Evolutionary conservation across 805 yeast species (phyloP), one percentile per base, ranked within the genome.

Genomic region (Starmerella scarabaei): DNA sequence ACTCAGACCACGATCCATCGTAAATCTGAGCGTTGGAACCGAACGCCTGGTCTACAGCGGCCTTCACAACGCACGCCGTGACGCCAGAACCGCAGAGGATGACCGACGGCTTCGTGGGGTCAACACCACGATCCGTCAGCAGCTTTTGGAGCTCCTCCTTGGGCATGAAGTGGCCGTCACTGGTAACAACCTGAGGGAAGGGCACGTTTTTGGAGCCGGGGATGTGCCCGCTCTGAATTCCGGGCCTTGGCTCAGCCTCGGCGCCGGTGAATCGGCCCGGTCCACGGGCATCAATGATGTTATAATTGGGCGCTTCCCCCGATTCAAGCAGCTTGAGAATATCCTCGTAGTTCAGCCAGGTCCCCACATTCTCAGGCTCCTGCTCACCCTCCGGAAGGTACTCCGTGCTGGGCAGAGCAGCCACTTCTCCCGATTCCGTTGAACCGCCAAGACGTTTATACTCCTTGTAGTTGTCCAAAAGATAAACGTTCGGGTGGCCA

Each of bases 51-150:
- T 74, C 76, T 31, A 80, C 57, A 2, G 93, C 97, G 7, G 79
- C 64, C 59, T 81, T 79, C 34, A 88, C 68, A 30, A 91, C 75
- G 47, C 88, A 83, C 1, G 96, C 97, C 9, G 96, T 78, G 36
- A 91, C 96, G 34, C 97, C 98, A 0, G 96, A 79, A 21, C 97
- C 98, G 57, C 98, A 91, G 82, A 82, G 75, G 30, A 80, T 80
- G 36, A 91, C 74, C 16, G 81, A 74, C 11, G 83, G 86, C 53
- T 79, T 77, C 15, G 65, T 59, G 14, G 44, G 42, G 29, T 49
- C 47, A 9, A 63, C 51, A 3, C 63, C 62, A 30, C 68, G 57
- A 31, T 60, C 62, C 7, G 65, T 54, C 48, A 85, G 69, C 9
- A 74, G 57, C n/a, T n/a, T n/a, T n/a, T n/a, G n/a, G n/a, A n/a